phyloP scores from a whole-genome alignment of 1,284 basidiomycete genomes.

The Polyporus tsugae region DNA sequence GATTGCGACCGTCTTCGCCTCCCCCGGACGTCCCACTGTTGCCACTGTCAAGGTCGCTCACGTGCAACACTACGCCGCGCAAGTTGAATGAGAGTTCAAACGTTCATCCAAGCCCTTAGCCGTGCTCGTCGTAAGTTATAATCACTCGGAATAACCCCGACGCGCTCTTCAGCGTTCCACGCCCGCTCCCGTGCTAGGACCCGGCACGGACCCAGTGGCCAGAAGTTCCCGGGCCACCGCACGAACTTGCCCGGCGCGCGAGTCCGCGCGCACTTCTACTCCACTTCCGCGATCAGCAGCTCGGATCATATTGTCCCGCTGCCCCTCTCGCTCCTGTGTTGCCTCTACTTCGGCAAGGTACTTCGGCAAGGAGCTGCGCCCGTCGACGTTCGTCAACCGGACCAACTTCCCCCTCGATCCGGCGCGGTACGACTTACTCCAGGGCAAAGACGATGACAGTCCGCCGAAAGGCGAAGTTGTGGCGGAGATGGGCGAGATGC shows the following conservation, averaged over 20 bases:
- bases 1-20: constrained; percentile 23
- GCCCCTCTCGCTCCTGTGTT: no score
- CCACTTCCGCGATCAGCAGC: no score
- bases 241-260: neutral
- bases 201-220: no score
- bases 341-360: no score
- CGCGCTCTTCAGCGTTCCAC: constrained; percentile 22
- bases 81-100: constrained; percentile 11
- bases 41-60: constrained; percentile 28
- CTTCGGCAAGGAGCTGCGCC: no score
- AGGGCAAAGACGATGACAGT: neutral
- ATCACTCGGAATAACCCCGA: constrained; percentile 18
- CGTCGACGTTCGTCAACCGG: no score
- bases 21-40: constrained; percentile 16
- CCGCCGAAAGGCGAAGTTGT: constrained; percentile 33
- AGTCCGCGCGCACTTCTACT: no score
- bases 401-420: neutral
- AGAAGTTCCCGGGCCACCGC: neutral
- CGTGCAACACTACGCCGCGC: neutral
- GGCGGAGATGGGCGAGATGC: constrained; percentile 41
- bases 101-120: neutral
- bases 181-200: no score
- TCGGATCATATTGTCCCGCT: no score
- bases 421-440: no score
- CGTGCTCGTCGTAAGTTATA: neutral